phyloP scores from a whole-genome alignment of 176 grass and related monocot species.

The Oryza meridionalis region DNA sequence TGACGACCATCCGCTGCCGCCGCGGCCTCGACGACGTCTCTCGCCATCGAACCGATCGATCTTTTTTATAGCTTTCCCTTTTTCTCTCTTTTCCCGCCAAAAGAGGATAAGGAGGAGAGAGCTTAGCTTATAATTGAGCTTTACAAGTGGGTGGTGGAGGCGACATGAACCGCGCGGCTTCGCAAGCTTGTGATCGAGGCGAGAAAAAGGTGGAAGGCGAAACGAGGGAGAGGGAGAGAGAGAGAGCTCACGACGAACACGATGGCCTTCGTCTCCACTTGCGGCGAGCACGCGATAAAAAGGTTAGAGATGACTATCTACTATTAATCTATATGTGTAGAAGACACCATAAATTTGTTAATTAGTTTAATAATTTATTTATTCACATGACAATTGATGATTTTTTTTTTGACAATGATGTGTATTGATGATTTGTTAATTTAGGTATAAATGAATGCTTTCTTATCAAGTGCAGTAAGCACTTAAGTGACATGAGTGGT shows the following conservation, averaged over 20 bases:
- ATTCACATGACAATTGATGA: background rate
- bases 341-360: background rate
- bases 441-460: constrained; percentile 23
- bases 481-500: background rate
- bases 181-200: constrained; percentile 28
- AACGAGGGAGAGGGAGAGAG: background rate
- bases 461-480: constrained; percentile 11
- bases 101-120: background rate
- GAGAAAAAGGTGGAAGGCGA: constrained; percentile 24
- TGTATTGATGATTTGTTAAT: background rate
- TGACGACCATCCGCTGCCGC: background rate
- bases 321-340: background rate
- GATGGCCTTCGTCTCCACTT: constrained; percentile 40
- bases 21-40: background rate
- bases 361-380: background rate
- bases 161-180: constrained; percentile 10
- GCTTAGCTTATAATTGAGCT: constrained; percentile 1
- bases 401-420: background rate
- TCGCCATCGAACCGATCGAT: constrained; percentile 34
- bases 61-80: constrained; percentile 38
- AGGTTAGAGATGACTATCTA: background rate
- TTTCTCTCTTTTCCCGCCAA: background rate
- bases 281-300: constrained; percentile 3
- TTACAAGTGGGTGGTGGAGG: constrained; percentile 46
- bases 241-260: constrained; percentile 38